Percentiles rank a stretch among this genome's conserved stretches.
Evolutionary conservation across 257 asterid genomes (phyloP).

Genomic region (Nicotiana tabacum): DNA sequence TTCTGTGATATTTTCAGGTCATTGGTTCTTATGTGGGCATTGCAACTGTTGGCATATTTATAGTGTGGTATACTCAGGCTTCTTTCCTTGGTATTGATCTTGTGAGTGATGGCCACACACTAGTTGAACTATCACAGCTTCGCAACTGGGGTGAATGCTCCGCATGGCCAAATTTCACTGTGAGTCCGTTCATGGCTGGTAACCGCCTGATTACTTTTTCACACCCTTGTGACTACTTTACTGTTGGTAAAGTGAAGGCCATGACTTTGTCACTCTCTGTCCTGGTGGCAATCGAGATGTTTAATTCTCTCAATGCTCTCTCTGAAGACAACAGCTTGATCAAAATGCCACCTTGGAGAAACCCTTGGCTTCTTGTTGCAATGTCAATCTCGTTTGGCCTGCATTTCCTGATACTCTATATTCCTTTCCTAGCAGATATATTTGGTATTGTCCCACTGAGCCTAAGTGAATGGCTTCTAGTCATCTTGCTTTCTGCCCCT

Average conservation of each 20-base stretch:
- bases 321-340: slow-evolving; percentile 86
- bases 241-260: slow-evolving; percentile 76
- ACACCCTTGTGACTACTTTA: slow-evolving; percentile 73
- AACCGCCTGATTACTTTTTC: slow-evolving; percentile 46
- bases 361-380: slow-evolving; percentile 82
- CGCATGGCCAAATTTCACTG: slow-evolving; percentile 66
- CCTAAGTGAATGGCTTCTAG: slow-evolving; percentile 65
- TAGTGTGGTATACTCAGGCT: slow-evolving; percentile 79
- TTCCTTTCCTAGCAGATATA: slow-evolving; percentile 62
- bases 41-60: slow-evolving; percentile 85
- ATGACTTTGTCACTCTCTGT: slow-evolving; percentile 82
- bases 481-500: slow-evolving; percentile 55
- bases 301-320: slow-evolving; percentile 79
- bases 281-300: slow-evolving; percentile 84
- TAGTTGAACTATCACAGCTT: slow-evolving; percentile 68
- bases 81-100: slow-evolving; percentile 71
- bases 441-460: slow-evolving; percentile 67
- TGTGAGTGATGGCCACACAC: slow-evolving; percentile 66
- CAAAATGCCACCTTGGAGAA: slow-evolving; percentile 87
- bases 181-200: slow-evolving; percentile 59
- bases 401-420: slow-evolving; percentile 64
- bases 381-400: slow-evolving; percentile 60
- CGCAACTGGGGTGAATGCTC: slow-evolving; percentile 91
- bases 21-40: slow-evolving; percentile 82
- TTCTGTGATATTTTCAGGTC: slow-evolving; percentile 41